These are phyloP conservation scores for Fraxinus latifolia DNA, from an alignment of 305 asterid species.

Conservation along the genomic window DNA sequence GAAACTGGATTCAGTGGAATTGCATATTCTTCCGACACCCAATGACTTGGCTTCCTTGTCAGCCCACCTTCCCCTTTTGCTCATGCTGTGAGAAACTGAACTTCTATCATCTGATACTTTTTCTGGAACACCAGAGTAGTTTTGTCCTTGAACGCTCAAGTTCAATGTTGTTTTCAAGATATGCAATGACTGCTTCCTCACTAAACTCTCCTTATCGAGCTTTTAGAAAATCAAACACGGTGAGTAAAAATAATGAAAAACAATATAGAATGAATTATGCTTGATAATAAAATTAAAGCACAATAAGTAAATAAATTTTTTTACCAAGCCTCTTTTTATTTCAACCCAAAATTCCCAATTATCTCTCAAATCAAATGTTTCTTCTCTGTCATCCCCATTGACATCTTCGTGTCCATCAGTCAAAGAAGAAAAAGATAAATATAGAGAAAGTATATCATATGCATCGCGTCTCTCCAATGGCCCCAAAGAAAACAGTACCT, in stretches of 20 bases:
- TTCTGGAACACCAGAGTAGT: conserved; percentile 35
- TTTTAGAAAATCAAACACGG: conserved; percentile 29
- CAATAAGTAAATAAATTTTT: neutral
- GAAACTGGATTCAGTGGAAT: conserved; percentile 36
- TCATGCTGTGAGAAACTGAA: conserved; percentile 39
- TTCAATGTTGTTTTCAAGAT: conserved; percentile 56
- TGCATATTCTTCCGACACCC: conserved; percentile 68
- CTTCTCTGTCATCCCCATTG: conserved; percentile 35
- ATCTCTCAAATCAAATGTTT: conserved; percentile 49
- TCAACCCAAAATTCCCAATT: conserved; percentile 75
- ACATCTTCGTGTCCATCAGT: conserved; percentile 43
- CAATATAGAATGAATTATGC: conserved; percentile 16
- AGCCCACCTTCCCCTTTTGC: conserved; percentile 88
- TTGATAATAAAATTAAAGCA: conserved; percentile 17
- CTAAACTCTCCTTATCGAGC: conserved; percentile 81
- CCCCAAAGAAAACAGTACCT: conserved; percentile 62
- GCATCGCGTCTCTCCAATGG: conserved; percentile 86
- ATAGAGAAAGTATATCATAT: conserved; percentile 74
- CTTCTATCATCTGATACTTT: conserved; percentile 38
- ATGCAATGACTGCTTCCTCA: conserved; percentile 85
- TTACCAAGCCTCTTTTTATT: conserved; percentile 87
- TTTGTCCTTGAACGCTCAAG: conserved; percentile 48
- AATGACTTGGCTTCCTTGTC: conserved; percentile 80
- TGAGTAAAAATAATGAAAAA: conserved; percentile 23
- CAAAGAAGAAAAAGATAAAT: conserved; percentile 50